Evolutionary conservation across 2,329 filamentous ascomycete species (phyloP).

Genomic region (Nemania diffusa): DNA sequence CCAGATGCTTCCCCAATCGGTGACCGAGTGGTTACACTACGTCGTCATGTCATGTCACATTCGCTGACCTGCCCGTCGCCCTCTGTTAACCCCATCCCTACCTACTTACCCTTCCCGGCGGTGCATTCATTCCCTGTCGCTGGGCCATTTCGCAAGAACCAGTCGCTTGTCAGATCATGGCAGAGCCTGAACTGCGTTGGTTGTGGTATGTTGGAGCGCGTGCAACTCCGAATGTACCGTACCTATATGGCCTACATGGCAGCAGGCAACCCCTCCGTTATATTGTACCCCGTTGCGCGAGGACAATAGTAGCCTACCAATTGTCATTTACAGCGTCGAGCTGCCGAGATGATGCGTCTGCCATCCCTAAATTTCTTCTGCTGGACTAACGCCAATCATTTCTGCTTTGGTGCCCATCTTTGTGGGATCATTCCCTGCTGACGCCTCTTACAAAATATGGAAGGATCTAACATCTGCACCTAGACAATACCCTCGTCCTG

Average conservation of each 20-base stretch:
- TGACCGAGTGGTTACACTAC: constrained; percentile 39
- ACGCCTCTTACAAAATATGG: constrained; percentile 36
- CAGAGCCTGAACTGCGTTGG: constrained; percentile 9
- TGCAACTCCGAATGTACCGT: not conserved
- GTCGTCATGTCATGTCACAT: constrained; percentile 33
- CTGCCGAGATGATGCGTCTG: constrained; percentile 21
- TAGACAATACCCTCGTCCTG: constrained; percentile 33
- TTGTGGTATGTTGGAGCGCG: constrained; percentile 9
- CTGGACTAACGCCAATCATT: constrained; percentile 30
- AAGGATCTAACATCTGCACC: constrained; percentile 39
- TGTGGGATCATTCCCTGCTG: constrained; percentile 31
- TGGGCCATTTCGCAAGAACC: constrained; percentile 1
- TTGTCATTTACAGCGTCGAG: constrained; percentile 15
- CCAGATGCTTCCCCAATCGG: constrained; percentile 25
- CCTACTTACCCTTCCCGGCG: constrained; percentile 15
- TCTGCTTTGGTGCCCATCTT: constrained; percentile 30
- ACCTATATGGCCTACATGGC: no score
- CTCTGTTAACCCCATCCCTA: constrained; percentile 18
- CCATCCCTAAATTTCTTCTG: constrained; percentile 34
- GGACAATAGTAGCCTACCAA: constrained; percentile 11
- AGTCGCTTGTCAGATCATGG: constrained; percentile 28
- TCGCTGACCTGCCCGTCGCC: constrained; percentile 24
- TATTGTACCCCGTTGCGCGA: not conserved
- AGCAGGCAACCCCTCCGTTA: no score
- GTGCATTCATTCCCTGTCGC: constrained; percentile 24